Evolutionary conservation across 2,329 filamentous ascomycete genomes (phyloP).

Genomic region (Blumeria hordei): DNA sequence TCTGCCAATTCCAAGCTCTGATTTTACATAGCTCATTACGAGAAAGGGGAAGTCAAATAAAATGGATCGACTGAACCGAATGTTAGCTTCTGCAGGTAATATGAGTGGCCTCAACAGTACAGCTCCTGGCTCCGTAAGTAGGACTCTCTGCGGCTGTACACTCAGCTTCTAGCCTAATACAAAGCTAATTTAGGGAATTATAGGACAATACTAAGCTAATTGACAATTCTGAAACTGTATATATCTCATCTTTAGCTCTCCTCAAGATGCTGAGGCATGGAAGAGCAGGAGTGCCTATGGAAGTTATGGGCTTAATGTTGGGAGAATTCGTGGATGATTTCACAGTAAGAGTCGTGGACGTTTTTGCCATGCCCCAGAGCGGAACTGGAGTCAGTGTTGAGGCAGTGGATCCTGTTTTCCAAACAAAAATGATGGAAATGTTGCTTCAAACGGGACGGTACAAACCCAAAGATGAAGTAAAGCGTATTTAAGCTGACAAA

Average conservation of each 20-base stretch:
- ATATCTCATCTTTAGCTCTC: slow-evolving; percentile 91
- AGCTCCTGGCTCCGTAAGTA: slow-evolving; percentile 34
- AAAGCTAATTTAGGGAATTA: slow-evolving; percentile 4
- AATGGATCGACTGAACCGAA: slow-evolving; percentile 83
- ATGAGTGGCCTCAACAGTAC: slow-evolving; percentile 33
- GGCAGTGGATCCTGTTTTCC: slow-evolving; percentile 93
- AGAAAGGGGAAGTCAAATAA: slow-evolving; percentile 1
- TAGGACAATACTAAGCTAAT: slow-evolving; percentile 81
- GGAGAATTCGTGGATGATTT: slow-evolving; percentile 98
- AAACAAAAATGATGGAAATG: slow-evolving; percentile 99
- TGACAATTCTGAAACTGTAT: slow-evolving; percentile 97
- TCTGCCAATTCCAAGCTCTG: no score
- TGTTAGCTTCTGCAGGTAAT: slow-evolving; percentile 54
- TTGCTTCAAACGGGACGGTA: slow-evolving; percentile 87
- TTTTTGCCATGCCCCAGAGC: slow-evolving; percentile 98
- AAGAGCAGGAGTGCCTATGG: slow-evolving; percentile 93
- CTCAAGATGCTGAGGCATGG: slow-evolving; percentile 98
- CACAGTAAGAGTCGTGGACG: slow-evolving; percentile 91
- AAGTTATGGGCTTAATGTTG: slow-evolving; percentile 98
- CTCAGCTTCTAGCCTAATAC: not conserved
- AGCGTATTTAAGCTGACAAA: slow-evolving; percentile 2
- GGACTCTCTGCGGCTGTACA: slow-evolving; percentile 3
- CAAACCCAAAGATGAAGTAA: slow-evolving; percentile 1
- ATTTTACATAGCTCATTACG: no score
- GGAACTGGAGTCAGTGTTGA: slow-evolving; percentile 96